Percentiles rank a stretch among this genome's conserved stretches.
Conservation (phyloP, 2,329 filamentous ascomycete genomes). For the Penicillium hesseltinei region DNA sequence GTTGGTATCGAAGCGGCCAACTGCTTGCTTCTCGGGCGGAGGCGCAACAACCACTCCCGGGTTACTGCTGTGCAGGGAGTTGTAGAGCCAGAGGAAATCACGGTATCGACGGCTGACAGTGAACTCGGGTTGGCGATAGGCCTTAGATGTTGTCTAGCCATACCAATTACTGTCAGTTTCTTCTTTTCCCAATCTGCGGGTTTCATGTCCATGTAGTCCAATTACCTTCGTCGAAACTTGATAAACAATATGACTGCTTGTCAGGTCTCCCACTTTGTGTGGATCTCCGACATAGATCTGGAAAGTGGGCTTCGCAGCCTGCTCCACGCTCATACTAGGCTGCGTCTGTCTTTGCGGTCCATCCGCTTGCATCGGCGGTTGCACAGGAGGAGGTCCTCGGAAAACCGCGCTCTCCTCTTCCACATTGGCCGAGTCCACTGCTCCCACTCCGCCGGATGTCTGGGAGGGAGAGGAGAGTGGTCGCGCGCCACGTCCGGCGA, state of each 20-base stretch:
- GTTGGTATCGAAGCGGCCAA: slow-evolving; percentile 92
- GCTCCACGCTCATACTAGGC: slow-evolving; percentile 86
- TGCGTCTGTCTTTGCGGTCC: slow-evolving; percentile 54
- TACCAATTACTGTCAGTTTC: neutral
- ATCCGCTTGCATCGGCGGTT: slow-evolving; percentile 47
- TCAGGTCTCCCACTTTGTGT: slow-evolving; percentile 95
- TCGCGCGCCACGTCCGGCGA: slow-evolving; percentile 37
- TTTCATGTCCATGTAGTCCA: slow-evolving; percentile 2
- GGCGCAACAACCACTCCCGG: slow-evolving; percentile 93
- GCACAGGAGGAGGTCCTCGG: slow-evolving; percentile 59
- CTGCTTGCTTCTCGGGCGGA: slow-evolving; percentile 95
- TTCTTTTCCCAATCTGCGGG: neutral
- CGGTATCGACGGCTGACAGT: slow-evolving; percentile 90
- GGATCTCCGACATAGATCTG: slow-evolving; percentile 91
- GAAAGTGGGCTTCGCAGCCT: slow-evolving; percentile 89
- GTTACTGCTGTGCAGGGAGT: slow-evolving; percentile 87
- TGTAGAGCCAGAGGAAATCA: slow-evolving; percentile 98
- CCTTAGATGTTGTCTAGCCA: slow-evolving; percentile 83
- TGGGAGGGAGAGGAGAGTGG: slow-evolving; percentile 45
- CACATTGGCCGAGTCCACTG: slow-evolving; percentile 67
- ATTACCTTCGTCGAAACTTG: slow-evolving; percentile 86
- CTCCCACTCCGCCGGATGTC: slow-evolving; percentile 49
- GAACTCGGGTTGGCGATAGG: slow-evolving; percentile 89
- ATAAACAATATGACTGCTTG: slow-evolving; percentile 96
- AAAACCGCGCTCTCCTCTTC: slow-evolving; percentile 69